Percentiles rank a stretch among this genome's conserved stretches.
Conservation (phyloP, 345 rosid genomes). For the Populus tremula region DNA sequence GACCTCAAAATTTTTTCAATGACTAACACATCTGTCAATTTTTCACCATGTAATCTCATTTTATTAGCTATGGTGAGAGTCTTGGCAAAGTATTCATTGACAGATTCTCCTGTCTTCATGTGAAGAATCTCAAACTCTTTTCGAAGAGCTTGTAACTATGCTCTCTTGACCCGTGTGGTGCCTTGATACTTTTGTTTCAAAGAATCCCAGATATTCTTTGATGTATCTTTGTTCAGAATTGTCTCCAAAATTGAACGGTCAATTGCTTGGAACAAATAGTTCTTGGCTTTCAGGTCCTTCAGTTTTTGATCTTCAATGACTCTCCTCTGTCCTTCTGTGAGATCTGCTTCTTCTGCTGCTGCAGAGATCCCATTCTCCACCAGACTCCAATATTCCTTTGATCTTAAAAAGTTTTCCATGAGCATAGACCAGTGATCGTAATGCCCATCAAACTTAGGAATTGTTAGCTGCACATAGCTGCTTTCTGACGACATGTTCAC, state of each 20-base stretch:
- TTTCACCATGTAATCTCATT: neutral
- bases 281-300: neutral
- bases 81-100: neutral
- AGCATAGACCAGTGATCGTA: neutral
- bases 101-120: neutral
- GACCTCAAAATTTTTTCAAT: neutral
- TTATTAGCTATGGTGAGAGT: too few relatives aligned
- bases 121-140: neutral
- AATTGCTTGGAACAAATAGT: neutral
- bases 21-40: neutral
- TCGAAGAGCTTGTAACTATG: neutral
- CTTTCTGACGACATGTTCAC: neutral
- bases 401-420: neutral
- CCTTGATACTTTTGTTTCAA: neutral
- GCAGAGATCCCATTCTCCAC: neutral
- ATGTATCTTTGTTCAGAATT: neutral
- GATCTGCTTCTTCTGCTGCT: neutral
- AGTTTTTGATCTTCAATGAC: neutral
- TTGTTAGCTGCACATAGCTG: neutral
- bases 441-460: neutral
- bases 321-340: neutral
- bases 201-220: neutral
- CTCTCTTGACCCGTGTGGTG: neutral
- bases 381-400: constrained; percentile 1
- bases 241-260: neutral